A percentile compares a stretch with the other conserved stretches of the same genome.
phyloP scores from a whole-genome alignment of 768 basidiomycete genomes.

The Pleurotus tuoliensis region DNA sequence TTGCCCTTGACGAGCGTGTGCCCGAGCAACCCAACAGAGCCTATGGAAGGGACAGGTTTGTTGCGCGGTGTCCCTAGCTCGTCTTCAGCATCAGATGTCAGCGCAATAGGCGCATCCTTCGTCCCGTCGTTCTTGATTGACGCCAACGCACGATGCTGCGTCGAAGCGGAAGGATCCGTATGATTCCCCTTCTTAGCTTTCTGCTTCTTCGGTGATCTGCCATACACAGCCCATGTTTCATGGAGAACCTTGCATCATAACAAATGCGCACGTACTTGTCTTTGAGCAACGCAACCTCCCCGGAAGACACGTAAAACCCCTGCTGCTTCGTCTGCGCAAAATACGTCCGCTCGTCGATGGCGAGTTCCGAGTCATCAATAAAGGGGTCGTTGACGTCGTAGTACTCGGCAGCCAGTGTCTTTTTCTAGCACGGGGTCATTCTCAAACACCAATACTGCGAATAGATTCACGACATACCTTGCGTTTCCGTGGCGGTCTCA shows the following conservation, averaged over 20 bases:
- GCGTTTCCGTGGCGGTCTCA: constrained; percentile 14
- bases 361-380: constrained; percentile 95
- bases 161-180: constrained; percentile 13
- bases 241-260: constrained; percentile 11
- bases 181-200: constrained; percentile 54
- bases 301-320: constrained; percentile 89
- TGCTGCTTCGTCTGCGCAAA: constrained; percentile 90
- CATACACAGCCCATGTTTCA: constrained; percentile 4
- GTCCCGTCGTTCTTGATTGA: constrained; percentile 31
- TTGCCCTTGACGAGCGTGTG: constrained; percentile 49
- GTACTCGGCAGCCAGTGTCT: constrained; percentile 52
- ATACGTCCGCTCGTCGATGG: constrained; percentile 84
- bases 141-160: background rate
- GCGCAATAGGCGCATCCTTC: constrained; percentile 44
- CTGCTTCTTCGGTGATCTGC: constrained; percentile 65
- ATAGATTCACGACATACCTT: constrained; percentile 17
- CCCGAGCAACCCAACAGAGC: constrained; percentile 16
- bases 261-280: constrained; percentile 46
- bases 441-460: no score
- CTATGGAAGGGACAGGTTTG: background rate
- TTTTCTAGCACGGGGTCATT: background rate
- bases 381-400: constrained; percentile 93
- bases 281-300: constrained; percentile 82
- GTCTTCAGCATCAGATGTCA: constrained; percentile 35
- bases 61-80: constrained; percentile 1